A percentile compares a stretch with the other conserved stretches of the same genome.
Evolutionary conservation across 2,329 filamentous ascomycete species (phyloP).

Genomic region (Calonectria fujianensis): DNA sequence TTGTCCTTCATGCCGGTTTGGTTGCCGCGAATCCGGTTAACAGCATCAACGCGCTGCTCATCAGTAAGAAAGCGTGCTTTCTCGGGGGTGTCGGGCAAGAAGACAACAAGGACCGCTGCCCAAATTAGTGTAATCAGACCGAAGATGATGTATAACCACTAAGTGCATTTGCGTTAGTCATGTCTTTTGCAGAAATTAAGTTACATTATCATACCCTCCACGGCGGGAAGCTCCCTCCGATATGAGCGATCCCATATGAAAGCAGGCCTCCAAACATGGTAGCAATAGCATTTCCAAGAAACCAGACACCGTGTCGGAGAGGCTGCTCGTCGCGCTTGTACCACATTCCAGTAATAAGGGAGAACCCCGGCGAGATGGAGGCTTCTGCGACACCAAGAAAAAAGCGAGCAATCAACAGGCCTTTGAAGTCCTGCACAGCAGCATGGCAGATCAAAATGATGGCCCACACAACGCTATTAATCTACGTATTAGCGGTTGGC

Average conservation of each 20-base stretch:
- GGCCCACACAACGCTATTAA: slow-evolving; percentile 42
- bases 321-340: slow-evolving; percentile 51
- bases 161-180: neutral
- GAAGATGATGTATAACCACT: slow-evolving; percentile 53
- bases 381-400: slow-evolving; percentile 51
- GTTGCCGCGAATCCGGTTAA: slow-evolving; percentile 47
- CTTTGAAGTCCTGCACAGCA: slow-evolving; percentile 43
- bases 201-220: slow-evolving; percentile 44
- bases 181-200: accelerated
- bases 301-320: slow-evolving; percentile 51
- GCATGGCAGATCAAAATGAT: slow-evolving; percentile 48
- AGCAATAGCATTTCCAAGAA: slow-evolving; percentile 49
- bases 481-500: neutral
- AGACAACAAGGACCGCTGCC: slow-evolving; percentile 41
- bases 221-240: slow-evolving; percentile 39
- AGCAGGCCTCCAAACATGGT: slow-evolving; percentile 49
- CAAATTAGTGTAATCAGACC: slow-evolving; percentile 49
- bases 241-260: slow-evolving; percentile 49
- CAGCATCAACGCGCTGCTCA: slow-evolving; percentile 40
- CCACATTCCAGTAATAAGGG: slow-evolving; percentile 52
- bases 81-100: slow-evolving; percentile 45
- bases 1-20: slow-evolving; percentile 50
- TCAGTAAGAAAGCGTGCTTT: slow-evolving; percentile 46
- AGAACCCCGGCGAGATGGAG: slow-evolving; percentile 51
- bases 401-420: slow-evolving; percentile 45